Base-by-base conservation (phyloP, 2,329 filamentous ascomycete species). In the Dichotomopilus funicola region DNA sequence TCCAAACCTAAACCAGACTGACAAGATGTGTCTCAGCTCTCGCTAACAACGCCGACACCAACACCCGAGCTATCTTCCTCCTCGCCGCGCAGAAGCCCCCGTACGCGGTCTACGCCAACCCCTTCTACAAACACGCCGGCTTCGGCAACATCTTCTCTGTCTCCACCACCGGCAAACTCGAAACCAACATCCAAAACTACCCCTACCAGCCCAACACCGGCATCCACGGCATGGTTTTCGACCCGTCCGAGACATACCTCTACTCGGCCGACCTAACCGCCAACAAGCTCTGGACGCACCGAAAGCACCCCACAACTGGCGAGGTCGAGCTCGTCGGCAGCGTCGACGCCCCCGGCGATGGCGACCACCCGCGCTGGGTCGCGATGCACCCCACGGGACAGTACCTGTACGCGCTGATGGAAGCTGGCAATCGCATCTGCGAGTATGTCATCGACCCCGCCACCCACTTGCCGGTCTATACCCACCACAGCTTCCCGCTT, bases 11-110 rank as follows among this genome's bases (percentile, higher is more conserved):
- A 38, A n/a, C n/a, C 56, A 45, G 46, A 54, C 36, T 51, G 53
- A 51, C 59, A 35, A 57, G 41, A 38, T 46, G 40, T 42, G 5
- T 44, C 27, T 5, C 65, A 90, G 87, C 85, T 58, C 77, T 78
- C 64, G 89, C 90, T 50, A 78, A 83, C 63, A 82, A 82, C 60
- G 70, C 80, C 58, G 80, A 86, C 51, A 89, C 88, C 57, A 91
- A 91, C 72, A 95, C 90, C 5, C 84, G 90, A 59, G 90, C 90
- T 65, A 95, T 95, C 71, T 95, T 95, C 75, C 80, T 92, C 56
- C 82, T 95, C 50, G 87, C 90, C 35, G 88, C 89, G 27, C 80
- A 85, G 63, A 81, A 89, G 65, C 79, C 89, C 1, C 90, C 90
- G 0, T 89, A 90, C 70, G 82, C 81, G 64, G 88, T 95, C 59